Evolutionary conservation across 768 basidiomycete genomes (phyloP).

Genomic region (Tephrocybe sp.): DNA sequence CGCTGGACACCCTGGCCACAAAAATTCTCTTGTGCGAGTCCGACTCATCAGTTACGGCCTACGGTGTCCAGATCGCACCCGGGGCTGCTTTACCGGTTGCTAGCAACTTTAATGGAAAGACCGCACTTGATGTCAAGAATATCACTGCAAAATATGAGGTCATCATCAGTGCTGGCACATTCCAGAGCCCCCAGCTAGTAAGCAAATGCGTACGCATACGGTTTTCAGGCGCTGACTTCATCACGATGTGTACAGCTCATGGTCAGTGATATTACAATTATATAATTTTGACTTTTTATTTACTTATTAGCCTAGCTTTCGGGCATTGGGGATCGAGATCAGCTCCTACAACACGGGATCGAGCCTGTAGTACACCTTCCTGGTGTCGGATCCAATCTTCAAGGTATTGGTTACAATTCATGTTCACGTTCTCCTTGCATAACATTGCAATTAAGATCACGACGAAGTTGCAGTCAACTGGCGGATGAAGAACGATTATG

Average conservation of each 20-base stretch:
- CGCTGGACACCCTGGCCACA: constrained; percentile 23
- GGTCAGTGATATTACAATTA: constrained; percentile 3
- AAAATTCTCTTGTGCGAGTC: constrained; percentile 19
- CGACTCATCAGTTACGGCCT: constrained; percentile 12
- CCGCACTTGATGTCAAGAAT: constrained; percentile 8
- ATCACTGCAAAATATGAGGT: constrained; percentile 23
- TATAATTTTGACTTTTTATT: neutral
- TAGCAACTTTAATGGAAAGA: too few species aligned
- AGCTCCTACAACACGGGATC: constrained; percentile 24
- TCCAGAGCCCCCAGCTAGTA: constrained; percentile 26
- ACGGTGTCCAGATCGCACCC: constrained; percentile 22
- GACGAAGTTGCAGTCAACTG: constrained; percentile 30
- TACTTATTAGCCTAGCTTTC: constrained; percentile 23
- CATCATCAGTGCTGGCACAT: constrained; percentile 22
- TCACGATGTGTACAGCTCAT: constrained; percentile 17
- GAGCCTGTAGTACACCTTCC: constrained; percentile 26
- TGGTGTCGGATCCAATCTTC: constrained; percentile 34
- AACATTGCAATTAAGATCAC: constrained; percentile 20
- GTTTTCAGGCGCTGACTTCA: neutral
- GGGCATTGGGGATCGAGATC: constrained; percentile 28
- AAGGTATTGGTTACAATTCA: constrained; percentile 19
- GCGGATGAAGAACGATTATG: too few species aligned
- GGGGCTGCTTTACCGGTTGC: too few species aligned
- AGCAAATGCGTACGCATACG: neutral
- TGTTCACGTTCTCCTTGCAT: neutral